Evolutionary conservation across 1,284 basidiomycete genomes (phyloP).

Genomic region (Ceratobasidium sp.): DNA sequence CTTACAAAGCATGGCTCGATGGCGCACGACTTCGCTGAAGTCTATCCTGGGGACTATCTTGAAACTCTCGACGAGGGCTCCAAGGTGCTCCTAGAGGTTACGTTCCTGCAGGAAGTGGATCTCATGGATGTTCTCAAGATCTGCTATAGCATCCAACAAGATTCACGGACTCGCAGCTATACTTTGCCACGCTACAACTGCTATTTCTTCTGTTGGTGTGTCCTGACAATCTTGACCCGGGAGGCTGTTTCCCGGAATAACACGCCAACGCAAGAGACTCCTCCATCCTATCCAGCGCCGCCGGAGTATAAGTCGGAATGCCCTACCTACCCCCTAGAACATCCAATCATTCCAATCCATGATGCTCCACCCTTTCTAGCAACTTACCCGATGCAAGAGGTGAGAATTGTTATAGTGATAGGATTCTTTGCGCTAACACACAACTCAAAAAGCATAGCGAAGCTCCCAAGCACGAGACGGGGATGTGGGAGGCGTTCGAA

Average conservation of each 20-base stretch:
- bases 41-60: neutral
- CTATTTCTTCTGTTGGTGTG: slow-evolving; percentile 15
- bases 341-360: too few species aligned
- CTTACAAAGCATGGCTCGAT: neutral
- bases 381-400: too few species aligned
- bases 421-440: too few species aligned
- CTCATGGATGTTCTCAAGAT: slow-evolving; percentile 15
- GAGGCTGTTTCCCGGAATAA: neutral
- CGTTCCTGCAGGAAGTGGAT: neutral
- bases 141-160: neutral
- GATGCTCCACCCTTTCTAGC: too few species aligned
- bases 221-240: neutral
- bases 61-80: neutral
- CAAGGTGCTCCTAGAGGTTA: neutral
- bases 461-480: too few species aligned
- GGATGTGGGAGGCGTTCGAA: too few species aligned
- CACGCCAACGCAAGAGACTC: too few species aligned
- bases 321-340: too few species aligned
- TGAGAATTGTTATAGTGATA: too few species aligned
- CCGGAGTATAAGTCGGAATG: too few species aligned
- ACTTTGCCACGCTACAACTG: slow-evolving; percentile 27
- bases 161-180: neutral
- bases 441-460: too few species aligned
- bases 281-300: too few species aligned
- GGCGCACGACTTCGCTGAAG: neutral